Conservation (phyloP, 2,329 filamentous ascomycete genomes). For the Fusarium chlamydosporum region DNA sequence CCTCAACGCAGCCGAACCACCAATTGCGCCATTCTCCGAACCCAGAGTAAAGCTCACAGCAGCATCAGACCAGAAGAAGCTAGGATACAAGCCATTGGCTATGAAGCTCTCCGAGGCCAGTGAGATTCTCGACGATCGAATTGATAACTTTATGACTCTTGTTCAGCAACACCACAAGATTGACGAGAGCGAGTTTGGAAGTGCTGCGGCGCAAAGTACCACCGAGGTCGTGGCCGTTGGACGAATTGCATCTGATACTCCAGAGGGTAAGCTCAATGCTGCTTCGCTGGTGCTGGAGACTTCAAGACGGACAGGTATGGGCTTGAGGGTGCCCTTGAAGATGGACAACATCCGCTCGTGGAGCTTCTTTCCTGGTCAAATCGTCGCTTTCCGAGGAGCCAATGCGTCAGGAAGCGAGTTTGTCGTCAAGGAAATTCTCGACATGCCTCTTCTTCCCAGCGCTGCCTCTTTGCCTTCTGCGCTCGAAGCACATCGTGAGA, state of each 20-base stretch:
- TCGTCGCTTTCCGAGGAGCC: conserved; percentile 87
- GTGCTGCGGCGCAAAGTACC: conserved; percentile 86
- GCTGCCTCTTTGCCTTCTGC: conserved; percentile 77
- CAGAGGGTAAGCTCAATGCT: conserved; percentile 87
- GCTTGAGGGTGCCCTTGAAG: conserved; percentile 83
- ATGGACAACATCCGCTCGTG: conserved; percentile 76
- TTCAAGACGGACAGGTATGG: conserved; percentile 85
- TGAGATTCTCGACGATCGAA: conserved; percentile 93
- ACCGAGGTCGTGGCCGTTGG: conserved; percentile 91
- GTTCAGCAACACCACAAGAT: conserved; percentile 81
- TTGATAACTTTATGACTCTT: conserved; percentile 86
- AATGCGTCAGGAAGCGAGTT: conserved; percentile 91
- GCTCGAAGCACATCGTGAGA: conserved; percentile 77
- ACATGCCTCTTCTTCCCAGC: conserved; percentile 79
- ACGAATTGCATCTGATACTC: conserved; percentile 87
- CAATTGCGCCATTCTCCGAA: conserved; percentile 79
- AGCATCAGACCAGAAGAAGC: conserved; percentile 90
- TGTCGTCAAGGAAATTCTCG: conserved; percentile 80
- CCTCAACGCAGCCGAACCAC: conserved; percentile 75
- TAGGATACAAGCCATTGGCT: conserved; percentile 90
- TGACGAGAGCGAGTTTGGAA: conserved; percentile 86
- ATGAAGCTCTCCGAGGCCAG: conserved; percentile 96
- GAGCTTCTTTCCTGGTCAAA: conserved; percentile 94
- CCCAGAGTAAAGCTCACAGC: conserved; percentile 86
- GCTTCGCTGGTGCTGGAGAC: conserved; percentile 91